Evolutionary conservation across 140 eudicot species (phyloP), one percentile per base, ranked within the genome.

Genomic region (Cichorium intybus): DNA sequence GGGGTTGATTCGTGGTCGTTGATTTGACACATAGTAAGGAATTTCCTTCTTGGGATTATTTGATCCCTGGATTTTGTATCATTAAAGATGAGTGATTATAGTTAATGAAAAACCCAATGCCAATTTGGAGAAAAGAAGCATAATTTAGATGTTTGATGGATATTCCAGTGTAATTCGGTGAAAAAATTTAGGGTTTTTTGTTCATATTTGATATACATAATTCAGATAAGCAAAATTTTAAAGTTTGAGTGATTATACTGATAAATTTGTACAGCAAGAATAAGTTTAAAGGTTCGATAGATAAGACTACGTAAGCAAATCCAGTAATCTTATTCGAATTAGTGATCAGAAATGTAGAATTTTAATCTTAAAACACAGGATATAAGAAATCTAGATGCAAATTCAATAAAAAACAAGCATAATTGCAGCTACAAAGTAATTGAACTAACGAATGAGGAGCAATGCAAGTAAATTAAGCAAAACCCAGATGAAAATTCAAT

Each of bases 61-160:
- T 47, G 95, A 85, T 68, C 95, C 87, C 95, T 85, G 75, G 62
- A 39, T 74, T 69, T 45, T 11, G 23, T 11, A 10, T 31, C 48
- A 39, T 7, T 37, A 26, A 70, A 23, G 1, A 47, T 24, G 29
- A 39, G 16, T 56, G 17, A 12, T 26, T 34, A 43, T 27, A 43
- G 12, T 7, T 39, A 1, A 43, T 43, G 8, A 43, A 39, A 43
- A 39, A 16, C 46, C 46, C 5, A 39, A 10, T 39, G 12, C 23
- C 16, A n/a, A 26, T 28, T 62, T 24, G 18, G 15, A 16, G 21
- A 12, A 17, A 46, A 35, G 4, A 6, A 35, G 31, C 50, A 33
- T 14, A 56, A 4, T 41, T 68, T 0, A 21, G 37, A 33, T 15
- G 16, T 21, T 10, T 50, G 33, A 50, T 28, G n/a, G n/a, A n/a